Percentiles rank a stretch among this genome's conserved stretches.
These are phyloP conservation scores for Rhodotorula paludigena DNA, from an alignment of 768 basidiomycete genomes.

Conservation along the genomic window DNA sequence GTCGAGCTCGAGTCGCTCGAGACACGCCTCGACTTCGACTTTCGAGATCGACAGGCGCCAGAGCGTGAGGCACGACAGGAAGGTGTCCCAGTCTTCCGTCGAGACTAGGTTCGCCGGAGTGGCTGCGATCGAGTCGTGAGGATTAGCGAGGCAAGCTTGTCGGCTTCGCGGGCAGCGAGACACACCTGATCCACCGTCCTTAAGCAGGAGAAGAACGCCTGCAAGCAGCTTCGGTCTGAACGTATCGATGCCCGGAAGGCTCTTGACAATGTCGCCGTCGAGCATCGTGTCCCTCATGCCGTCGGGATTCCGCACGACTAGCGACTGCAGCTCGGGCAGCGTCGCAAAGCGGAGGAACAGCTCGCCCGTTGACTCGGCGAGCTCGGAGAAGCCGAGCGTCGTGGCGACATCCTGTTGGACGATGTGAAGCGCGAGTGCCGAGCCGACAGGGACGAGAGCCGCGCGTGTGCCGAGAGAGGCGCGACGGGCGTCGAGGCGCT, in stretches of 20 bases:
- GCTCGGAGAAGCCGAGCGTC: neutral
- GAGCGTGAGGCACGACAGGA: constrained; percentile 37
- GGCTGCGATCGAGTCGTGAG: neutral
- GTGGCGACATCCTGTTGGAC: constrained; percentile 22
- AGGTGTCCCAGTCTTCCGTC: constrained; percentile 37
- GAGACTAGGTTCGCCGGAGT: constrained; percentile 30
- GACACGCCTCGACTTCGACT: constrained; percentile 35
- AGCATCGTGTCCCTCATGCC: constrained; percentile 21
- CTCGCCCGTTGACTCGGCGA: neutral
- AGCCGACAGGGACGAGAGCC: constrained; percentile 6
- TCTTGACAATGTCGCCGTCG: constrained; percentile 3
- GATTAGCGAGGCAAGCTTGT: neutral
- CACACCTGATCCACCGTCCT: constrained; percentile 29
- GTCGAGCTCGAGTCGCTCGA: constrained; percentile 37
- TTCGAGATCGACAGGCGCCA: constrained; percentile 36
- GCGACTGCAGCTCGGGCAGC: constrained; percentile 15
- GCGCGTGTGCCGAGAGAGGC: constrained; percentile 3
- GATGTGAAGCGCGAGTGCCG: constrained; percentile 23
- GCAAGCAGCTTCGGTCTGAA: constrained; percentile 28
- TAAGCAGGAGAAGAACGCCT: constrained; percentile 17
- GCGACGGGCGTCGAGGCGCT: constrained; percentile 16
- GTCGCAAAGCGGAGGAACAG: constrained; percentile 10
- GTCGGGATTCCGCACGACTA: constrained; percentile 19
- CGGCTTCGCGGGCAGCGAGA: too few species aligned
- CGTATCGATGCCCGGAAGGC: neutral